Evolutionary conservation across 192 early-diverging fungal species (phyloP).

Genomic region (Rhizophagus clarus): DNA sequence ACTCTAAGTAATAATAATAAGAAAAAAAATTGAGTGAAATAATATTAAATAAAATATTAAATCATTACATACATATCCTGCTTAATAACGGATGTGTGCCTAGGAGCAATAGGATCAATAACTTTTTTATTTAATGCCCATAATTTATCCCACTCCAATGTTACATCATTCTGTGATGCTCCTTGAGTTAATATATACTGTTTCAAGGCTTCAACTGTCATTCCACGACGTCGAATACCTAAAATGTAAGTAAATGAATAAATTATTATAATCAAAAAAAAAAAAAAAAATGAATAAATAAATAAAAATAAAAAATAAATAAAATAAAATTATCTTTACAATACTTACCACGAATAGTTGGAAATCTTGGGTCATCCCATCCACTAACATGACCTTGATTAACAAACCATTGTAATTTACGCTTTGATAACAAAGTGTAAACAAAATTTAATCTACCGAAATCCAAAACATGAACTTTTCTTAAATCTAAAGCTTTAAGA

Average conservation of each 20-base stretch:
- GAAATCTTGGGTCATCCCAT: conserved; percentile 91
- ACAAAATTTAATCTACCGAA: conserved; percentile 96
- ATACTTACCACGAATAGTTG: conserved; percentile 71
- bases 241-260: conserved; percentile 57
- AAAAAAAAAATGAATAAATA: no score
- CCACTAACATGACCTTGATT: conserved; percentile 80
- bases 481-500: conserved; percentile 80
- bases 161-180: conserved; percentile 90
- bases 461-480: conserved; percentile 93
- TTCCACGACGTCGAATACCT: conserved; percentile 90
- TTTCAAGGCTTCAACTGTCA: conserved; percentile 97
- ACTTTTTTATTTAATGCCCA: conserved; percentile 97
- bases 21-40: not conserved
- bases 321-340: no score
- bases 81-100: conserved; percentile 79
- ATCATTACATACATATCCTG: conserved; percentile 59
- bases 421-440: conserved; percentile 97
- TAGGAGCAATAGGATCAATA: conserved; percentile 93
- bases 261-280: not conserved
- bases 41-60: not conserved
- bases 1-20: conserved; percentile 34
- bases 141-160: conserved; percentile 99
- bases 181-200: conserved; percentile 98
- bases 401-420: conserved; percentile 97
- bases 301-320: no score